These are phyloP conservation scores for Cryphonectria parasitica DNA, from an alignment of 2,329 filamentous ascomycete species.

Conservation along the genomic window DNA sequence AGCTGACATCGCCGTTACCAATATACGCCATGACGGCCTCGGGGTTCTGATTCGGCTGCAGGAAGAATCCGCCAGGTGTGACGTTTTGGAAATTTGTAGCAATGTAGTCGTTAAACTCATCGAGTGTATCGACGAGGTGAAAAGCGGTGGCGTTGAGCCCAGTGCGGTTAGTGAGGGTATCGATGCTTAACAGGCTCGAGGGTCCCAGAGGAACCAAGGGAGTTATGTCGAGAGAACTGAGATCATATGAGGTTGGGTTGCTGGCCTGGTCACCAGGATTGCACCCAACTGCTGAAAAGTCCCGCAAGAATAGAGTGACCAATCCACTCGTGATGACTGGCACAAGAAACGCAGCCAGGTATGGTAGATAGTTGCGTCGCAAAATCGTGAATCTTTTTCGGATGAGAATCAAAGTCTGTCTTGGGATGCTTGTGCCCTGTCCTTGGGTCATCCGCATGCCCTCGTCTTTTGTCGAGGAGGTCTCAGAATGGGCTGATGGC, in stretches of 20 bases:
- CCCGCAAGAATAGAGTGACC: constrained; percentile 74
- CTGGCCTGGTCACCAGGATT: constrained; percentile 48
- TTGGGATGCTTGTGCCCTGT: constrained; percentile 21
- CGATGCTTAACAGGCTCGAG: constrained; percentile 27
- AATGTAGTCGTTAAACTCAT: constrained; percentile 71
- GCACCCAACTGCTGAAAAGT: constrained; percentile 55
- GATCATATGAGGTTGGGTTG: constrained; percentile 14
- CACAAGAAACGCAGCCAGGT: constrained; percentile 73
- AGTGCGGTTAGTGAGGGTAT: constrained; percentile 25
- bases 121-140: constrained; percentile 61
- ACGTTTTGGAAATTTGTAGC: constrained; percentile 65
- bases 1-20: constrained; percentile 20
- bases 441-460: constrained; percentile 26
- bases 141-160: constrained; percentile 23
- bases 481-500: constrained; percentile 14
- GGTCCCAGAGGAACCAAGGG: constrained; percentile 51
- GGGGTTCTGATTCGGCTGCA: constrained; percentile 41
- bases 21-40: constrained; percentile 25
- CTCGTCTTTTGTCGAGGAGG: constrained; percentile 17
- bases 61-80: constrained; percentile 79
- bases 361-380: constrained; percentile 77
- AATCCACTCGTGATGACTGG: constrained; percentile 80
- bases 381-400: constrained; percentile 78
- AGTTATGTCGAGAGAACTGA: constrained; percentile 34
- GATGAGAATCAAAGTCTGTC: constrained; percentile 76